Percentiles rank a stretch among this genome's conserved stretches.
These are phyloP conservation scores for Otatea glauca DNA, from an alignment of 176 grass and related monocot genomes.

Conservation along the genomic window DNA sequence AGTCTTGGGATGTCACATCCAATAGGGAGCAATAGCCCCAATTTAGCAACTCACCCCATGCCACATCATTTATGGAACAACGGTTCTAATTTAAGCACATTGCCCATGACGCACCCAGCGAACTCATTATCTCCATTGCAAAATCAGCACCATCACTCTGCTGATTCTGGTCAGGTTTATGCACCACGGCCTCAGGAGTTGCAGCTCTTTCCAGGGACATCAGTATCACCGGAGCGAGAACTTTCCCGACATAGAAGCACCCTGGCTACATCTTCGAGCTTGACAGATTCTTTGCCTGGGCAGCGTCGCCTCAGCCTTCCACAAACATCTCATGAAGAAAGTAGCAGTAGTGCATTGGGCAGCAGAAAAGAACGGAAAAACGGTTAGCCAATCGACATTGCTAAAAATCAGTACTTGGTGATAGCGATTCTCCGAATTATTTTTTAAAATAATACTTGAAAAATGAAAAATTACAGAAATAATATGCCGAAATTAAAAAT, in stretches of 20 bases:
- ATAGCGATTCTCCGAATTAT: background rate
- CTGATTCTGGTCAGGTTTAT: slow-evolving; percentile 32
- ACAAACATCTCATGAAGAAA: slow-evolving; percentile 49
- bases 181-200: slow-evolving; percentile 50
- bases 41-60: slow-evolving; percentile 26
- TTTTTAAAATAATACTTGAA: no score
- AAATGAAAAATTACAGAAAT: no score
- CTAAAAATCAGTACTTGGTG: background rate
- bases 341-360: background rate
- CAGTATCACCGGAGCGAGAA: slow-evolving; percentile 15
- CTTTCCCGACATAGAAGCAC: slow-evolving; percentile 23
- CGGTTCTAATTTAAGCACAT: slow-evolving; percentile 26
- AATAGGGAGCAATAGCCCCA: slow-evolving; percentile 9
- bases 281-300: slow-evolving; percentile 53
- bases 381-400: background rate
- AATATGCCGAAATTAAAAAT: no score
- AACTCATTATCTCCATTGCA: slow-evolving; percentile 17
- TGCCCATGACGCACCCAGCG: background rate
- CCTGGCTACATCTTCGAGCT: slow-evolving; percentile 36
- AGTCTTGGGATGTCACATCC: slow-evolving; percentile 26
- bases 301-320: slow-evolving; percentile 55
- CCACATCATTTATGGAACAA: slow-evolving; percentile 40
- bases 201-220: slow-evolving; percentile 69
- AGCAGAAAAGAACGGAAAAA: slow-evolving; percentile 27
- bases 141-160: slow-evolving; percentile 36